These are phyloP conservation scores for Pogostemon cablin DNA, from an alignment of 257 asterid genomes.

Conservation along the genomic window DNA sequence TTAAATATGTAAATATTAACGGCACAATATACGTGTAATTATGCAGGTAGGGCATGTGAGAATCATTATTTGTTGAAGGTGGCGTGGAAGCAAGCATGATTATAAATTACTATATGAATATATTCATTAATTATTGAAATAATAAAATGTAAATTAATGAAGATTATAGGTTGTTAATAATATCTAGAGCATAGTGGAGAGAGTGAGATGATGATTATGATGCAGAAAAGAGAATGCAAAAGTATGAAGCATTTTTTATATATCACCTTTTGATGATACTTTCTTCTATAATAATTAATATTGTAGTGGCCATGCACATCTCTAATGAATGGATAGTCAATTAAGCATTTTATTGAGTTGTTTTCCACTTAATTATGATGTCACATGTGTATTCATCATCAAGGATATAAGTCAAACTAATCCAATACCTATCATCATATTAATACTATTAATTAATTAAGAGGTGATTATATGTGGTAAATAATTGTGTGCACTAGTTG, in stretches of 20 bases:
- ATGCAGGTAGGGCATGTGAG: constrained; percentile 38
- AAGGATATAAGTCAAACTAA: constrained; percentile 43
- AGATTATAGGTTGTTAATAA: constrained; percentile 15
- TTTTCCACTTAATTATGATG: constrained; percentile 46
- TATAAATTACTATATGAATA: constrained; percentile 22
- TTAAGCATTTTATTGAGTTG: constrained; percentile 29
- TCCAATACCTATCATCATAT: constrained; percentile 29
- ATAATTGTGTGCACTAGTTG: too few relatives aligned
- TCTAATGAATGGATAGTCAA: constrained; percentile 32
- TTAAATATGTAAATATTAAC: background rate
- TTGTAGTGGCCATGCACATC: constrained; percentile 38
- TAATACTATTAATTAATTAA: constrained; percentile 13
- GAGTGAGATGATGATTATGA: constrained; percentile 41
- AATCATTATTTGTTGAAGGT: constrained; percentile 37
- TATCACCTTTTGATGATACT: constrained; percentile 42
- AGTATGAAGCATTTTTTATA: constrained; percentile 38
- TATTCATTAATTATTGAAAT: constrained; percentile 3
- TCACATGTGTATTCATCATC: constrained; percentile 48
- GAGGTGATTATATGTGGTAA: background rate
- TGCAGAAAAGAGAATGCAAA: constrained; percentile 42
- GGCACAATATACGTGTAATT: constrained; percentile 28
- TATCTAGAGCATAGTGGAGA: constrained; percentile 34
- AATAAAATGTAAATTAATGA: background rate
- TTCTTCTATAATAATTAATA: constrained; percentile 35
- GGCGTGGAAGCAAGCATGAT: constrained; percentile 42